phyloP scores from a whole-genome alignment of 2,329 filamentous ascomycete species.

The Talaromyces marneffei region DNA sequence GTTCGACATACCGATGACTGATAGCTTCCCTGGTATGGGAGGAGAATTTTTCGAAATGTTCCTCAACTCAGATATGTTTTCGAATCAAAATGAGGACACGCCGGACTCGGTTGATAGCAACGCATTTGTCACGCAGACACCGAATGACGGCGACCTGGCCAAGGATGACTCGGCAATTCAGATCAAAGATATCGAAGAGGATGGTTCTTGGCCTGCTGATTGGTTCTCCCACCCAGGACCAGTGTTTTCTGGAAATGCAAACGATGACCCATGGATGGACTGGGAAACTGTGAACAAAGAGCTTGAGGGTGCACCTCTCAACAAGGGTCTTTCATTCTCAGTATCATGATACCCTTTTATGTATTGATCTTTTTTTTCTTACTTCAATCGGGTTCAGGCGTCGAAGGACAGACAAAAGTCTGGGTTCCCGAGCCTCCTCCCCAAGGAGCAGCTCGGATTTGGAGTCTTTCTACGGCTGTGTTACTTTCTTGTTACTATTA shows the following conservation, averaged over 20 bases:
- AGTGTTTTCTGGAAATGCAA: constrained; percentile 21
- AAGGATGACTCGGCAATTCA: constrained; percentile 29
- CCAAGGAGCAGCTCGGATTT: neutral
- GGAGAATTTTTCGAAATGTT: constrained; percentile 35
- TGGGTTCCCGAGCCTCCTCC: neutral
- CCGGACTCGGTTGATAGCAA: constrained; percentile 34
- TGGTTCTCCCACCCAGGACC: constrained; percentile 29
- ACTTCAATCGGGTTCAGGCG: constrained; percentile 1
- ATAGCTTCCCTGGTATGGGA: constrained; percentile 25
- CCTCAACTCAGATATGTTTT: constrained; percentile 33
- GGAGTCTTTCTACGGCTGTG: neutral
- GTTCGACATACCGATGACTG: constrained; percentile 30
- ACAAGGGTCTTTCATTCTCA: constrained; percentile 8
- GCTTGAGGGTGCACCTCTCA: neutral
- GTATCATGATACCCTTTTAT: constrained; percentile 5
- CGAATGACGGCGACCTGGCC: constrained; percentile 31
- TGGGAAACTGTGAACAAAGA: constrained; percentile 33
- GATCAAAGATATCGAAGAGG: constrained; percentile 21
- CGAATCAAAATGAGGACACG: constrained; percentile 29
- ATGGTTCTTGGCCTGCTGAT: constrained; percentile 28
- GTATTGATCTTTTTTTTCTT: neutral
- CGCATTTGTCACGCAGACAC: constrained; percentile 31
- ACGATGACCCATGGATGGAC: constrained; percentile 25
- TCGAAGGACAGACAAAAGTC: constrained; percentile 10
- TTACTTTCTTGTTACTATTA: too few relatives aligned